phyloP scores from a whole-genome alignment of 352 stramenopile species.

The Phytophthora foliorum region DNA sequence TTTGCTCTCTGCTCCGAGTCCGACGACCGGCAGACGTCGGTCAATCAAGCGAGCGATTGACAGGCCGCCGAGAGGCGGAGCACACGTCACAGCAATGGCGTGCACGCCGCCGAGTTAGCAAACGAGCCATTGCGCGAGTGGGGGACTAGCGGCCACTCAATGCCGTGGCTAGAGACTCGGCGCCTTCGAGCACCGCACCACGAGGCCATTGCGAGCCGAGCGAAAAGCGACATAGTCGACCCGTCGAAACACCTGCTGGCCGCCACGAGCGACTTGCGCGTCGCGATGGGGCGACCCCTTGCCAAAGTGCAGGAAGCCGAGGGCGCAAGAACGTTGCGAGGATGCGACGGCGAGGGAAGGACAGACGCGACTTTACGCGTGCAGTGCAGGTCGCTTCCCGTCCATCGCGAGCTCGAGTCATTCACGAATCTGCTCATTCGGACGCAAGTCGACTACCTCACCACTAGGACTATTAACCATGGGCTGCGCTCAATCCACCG shows the following conservation, averaged over 20 bases:
- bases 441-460: constrained; percentile 33
- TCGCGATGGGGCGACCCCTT: not conserved
- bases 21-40: constrained; percentile 20
- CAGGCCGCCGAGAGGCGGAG: constrained; percentile 34
- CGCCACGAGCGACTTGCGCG: constrained; percentile 6
- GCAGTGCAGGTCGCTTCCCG: constrained; percentile 10
- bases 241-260: constrained; percentile 12
- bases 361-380: constrained; percentile 35
- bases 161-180: constrained; percentile 25
- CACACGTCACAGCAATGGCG: constrained; percentile 20
- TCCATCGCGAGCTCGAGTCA: constrained; percentile 21
- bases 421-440: constrained; percentile 37
- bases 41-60: constrained; percentile 16
- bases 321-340: constrained; percentile 25
- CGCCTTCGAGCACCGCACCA: constrained; percentile 22
- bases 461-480: constrained; percentile 26
- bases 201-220: constrained; percentile 1
- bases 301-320: not conserved
- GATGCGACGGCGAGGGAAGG: constrained; percentile 24
- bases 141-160: constrained; percentile 31
- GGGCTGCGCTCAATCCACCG: constrained; percentile 47
- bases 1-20: not conserved
- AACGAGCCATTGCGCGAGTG: constrained; percentile 13
- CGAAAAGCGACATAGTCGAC: constrained; percentile 38
- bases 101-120: constrained; percentile 24